Evolutionary conservation across 371 early-diverging fungal species (phyloP).

Genomic region (Apophysomyces trapeziformis): DNA sequence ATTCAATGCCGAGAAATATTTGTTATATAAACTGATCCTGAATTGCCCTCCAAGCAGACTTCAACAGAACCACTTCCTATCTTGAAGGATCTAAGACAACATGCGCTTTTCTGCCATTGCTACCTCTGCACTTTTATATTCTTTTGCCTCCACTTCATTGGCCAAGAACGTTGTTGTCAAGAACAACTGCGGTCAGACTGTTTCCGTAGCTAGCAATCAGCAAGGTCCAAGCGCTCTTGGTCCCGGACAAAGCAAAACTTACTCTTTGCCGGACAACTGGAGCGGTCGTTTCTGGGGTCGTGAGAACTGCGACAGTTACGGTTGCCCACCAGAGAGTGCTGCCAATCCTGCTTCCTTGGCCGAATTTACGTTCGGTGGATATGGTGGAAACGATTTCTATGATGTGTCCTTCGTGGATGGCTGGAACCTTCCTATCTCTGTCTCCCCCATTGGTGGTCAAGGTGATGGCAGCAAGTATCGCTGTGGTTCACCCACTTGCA

Average conservation of each 20-base stretch:
- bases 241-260: constrained; percentile 13
- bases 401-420: constrained; percentile 55
- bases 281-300: constrained; percentile 45
- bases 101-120: background rate
- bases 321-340: constrained; percentile 30
- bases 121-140: background rate
- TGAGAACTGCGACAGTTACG: constrained; percentile 26
- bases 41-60: background rate
- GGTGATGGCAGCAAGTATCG: constrained; percentile 26
- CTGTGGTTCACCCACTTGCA: constrained; percentile 42
- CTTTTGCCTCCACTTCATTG: background rate
- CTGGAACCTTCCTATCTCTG: constrained; percentile 43
- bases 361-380: constrained; percentile 40
- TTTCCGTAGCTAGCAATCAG: constrained; percentile 30
- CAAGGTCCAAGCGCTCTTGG: background rate
- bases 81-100: background rate
- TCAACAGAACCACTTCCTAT: background rate
- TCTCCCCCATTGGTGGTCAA: constrained; percentile 23
- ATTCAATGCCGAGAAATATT: background rate
- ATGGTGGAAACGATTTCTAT: constrained; percentile 38
- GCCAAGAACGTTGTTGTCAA: constrained; percentile 16
- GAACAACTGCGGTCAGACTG: constrained; percentile 26
- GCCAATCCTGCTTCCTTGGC: constrained; percentile 41
- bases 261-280: constrained; percentile 27
- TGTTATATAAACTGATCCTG: background rate